Conservation (phyloP, 441 rosid genomes). For the Pelargonium exstipulatum region DNA sequence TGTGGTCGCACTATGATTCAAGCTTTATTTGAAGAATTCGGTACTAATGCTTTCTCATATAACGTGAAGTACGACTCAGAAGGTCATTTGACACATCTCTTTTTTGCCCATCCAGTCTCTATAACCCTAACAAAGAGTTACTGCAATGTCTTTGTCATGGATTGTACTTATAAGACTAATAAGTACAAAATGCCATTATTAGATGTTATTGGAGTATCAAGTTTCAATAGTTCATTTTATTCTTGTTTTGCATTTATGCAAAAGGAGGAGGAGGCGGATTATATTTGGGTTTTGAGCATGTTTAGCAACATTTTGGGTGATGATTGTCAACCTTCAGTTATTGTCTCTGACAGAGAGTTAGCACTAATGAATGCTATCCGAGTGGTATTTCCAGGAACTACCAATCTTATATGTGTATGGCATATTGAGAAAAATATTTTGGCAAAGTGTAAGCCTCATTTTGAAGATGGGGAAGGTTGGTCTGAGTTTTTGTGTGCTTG, state of each 20-base stretch:
- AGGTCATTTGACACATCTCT: background rate
- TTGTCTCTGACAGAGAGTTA: slow-evolving; percentile 14
- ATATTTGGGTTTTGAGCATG: slow-evolving; percentile 16
- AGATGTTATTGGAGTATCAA: background rate
- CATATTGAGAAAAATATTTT: slow-evolving; percentile 19
- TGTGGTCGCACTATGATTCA: background rate
- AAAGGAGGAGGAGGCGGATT: slow-evolving; percentile 5
- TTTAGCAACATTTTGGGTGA: background rate
- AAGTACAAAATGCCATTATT: slow-evolving; percentile 17
- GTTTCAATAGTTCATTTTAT: slow-evolving; percentile 12
- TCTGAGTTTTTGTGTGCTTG: no score
- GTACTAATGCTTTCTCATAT: background rate
- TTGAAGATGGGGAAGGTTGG: background rate
- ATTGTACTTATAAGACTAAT: slow-evolving; percentile 14
- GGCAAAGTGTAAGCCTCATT: slow-evolving; percentile 1
- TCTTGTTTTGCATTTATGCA: slow-evolving; percentile 2
- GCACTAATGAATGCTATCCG: slow-evolving; percentile 17
- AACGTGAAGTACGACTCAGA: background rate
- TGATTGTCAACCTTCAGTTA: slow-evolving; percentile 10
- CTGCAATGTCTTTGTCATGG: slow-evolving; percentile 10
- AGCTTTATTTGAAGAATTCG: slow-evolving; percentile 16
- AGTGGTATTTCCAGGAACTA: background rate
- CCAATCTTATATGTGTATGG: slow-evolving; percentile 14
- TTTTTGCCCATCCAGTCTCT: slow-evolving; percentile 3
- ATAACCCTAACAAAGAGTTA: background rate